A percentile compares a stretch with the other conserved stretches of the same genome.
These are phyloP conservation scores for Halenospora varia DNA, from an alignment of 495 filamentous ascomycete species.

Conservation along the genomic window DNA sequence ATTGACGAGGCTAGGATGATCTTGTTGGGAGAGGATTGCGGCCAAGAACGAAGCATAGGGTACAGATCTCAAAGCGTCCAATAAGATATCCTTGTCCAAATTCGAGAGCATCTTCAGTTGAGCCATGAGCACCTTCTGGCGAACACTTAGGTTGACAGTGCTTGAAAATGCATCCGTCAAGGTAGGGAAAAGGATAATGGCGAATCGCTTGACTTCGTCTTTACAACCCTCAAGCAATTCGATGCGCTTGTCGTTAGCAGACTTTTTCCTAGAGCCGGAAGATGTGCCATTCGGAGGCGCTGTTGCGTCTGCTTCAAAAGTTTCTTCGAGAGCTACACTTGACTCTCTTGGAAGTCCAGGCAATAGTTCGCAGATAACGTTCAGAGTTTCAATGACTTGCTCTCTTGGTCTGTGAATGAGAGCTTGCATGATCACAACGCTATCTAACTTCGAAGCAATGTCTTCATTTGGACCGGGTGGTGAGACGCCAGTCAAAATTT, in stretches of 20 bases:
- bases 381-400: slow-evolving; percentile 94
- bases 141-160: slow-evolving; percentile 94
- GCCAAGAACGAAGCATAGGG: slow-evolving; percentile 97
- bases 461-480: slow-evolving; percentile 78
- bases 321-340: slow-evolving; percentile 48
- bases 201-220: slow-evolving; percentile 83
- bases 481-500: slow-evolving; percentile 95
- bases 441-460: slow-evolving; percentile 87
- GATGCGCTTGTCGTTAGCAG: slow-evolving; percentile 71
- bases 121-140: slow-evolving; percentile 92
- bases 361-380: slow-evolving; percentile 94
- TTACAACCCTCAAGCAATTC: slow-evolving; percentile 77
- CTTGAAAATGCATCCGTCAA: slow-evolving; percentile 96
- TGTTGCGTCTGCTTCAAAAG: slow-evolving; percentile 34
- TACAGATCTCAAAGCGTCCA: slow-evolving; percentile 83
- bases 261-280: slow-evolving; percentile 43
- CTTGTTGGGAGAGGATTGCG: slow-evolving; percentile 92
- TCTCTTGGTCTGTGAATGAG: slow-evolving; percentile 95
- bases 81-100: slow-evolving; percentile 74
- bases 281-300: slow-evolving; percentile 21
- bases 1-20: slow-evolving; percentile 83
- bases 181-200: slow-evolving; percentile 91
- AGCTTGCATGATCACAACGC: slow-evolving; percentile 97
- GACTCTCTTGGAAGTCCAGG: slow-evolving; percentile 56
- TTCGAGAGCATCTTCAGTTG: slow-evolving; percentile 99